phyloP scores from a whole-genome alignment of 2,329 filamentous ascomycete species.

The Neofusicoccum parvum region DNA sequence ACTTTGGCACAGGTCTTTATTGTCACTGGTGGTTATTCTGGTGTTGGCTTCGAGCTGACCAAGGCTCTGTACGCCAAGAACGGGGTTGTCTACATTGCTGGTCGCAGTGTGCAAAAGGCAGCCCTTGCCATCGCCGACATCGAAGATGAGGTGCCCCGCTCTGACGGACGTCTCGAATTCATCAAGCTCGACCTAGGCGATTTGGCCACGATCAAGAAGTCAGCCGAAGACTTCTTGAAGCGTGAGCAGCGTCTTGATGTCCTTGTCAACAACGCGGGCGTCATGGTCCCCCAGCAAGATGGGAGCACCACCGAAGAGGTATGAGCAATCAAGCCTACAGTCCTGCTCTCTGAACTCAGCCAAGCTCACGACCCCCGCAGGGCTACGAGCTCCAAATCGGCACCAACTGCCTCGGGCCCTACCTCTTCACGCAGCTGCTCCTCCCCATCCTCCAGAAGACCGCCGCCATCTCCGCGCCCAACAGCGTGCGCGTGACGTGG shows the following conservation, averaged over 20 bases:
- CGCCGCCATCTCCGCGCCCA: conserved; percentile 28
- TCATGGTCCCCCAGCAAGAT: conserved; percentile 34
- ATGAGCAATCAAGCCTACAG: not conserved
- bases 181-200: conserved; percentile 46
- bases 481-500: conserved; percentile 42
- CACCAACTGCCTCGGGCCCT: conserved; percentile 45
- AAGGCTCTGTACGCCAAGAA: conserved; percentile 58
- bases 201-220: conserved; percentile 43
- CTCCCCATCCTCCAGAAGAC: conserved; percentile 38
- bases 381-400: conserved; percentile 39
- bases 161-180: conserved; percentile 28
- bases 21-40: conserved; percentile 53
- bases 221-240: conserved; percentile 40
- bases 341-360: not conserved
- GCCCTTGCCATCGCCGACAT: conserved; percentile 50
- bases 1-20: conserved; percentile 46
- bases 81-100: conserved; percentile 59
- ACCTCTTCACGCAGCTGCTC: conserved; percentile 44
- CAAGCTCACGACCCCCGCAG: conserved; percentile 22
- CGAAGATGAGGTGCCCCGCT: conserved; percentile 37
- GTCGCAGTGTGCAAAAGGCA: conserved; percentile 51
- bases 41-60: conserved; percentile 56
- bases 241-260: conserved; percentile 47
- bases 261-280: conserved; percentile 41
- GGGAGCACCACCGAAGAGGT: conserved; percentile 24